These are phyloP conservation scores for Aspergillus bertholletiae DNA, from an alignment of 495 filamentous ascomycete species.

Conservation along the genomic window DNA sequence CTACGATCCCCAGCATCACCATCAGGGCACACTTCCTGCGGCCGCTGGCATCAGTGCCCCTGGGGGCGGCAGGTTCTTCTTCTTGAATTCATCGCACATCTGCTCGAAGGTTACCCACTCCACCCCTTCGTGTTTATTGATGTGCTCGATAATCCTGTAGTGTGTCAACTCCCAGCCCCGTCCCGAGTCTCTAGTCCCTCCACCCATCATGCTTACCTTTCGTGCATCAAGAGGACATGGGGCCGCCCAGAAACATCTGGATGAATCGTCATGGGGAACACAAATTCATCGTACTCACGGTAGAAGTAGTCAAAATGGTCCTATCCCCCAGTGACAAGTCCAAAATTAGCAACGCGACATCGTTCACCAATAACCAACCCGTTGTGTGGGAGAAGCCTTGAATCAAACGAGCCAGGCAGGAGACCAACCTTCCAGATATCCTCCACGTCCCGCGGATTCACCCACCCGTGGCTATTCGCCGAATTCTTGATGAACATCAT, in stretches of 20 bases:
- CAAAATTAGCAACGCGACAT: no score
- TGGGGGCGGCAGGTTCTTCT: constrained; percentile 59
- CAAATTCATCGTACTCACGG: constrained; percentile 64
- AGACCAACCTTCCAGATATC: constrained; percentile 56
- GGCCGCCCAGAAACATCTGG: constrained; percentile 65
- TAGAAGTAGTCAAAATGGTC: constrained; percentile 72
- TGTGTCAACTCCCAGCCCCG: no score
- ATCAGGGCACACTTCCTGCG: no score
- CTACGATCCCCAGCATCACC: no score
- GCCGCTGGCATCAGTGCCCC: constrained; percentile 66
- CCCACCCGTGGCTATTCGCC: constrained; percentile 58
- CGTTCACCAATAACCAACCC: no score
- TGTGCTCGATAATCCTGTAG: constrained; percentile 71
- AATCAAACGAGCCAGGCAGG: no score
- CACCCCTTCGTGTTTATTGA: constrained; percentile 69
- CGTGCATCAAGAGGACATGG: constrained; percentile 66
- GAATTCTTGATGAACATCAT: constrained; percentile 64
- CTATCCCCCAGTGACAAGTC: no score
- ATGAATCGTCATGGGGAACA: constrained; percentile 69
- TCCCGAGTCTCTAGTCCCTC: no score
- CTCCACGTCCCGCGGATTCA: constrained; percentile 56
- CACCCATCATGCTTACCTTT: no score
- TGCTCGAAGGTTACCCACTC: constrained; percentile 73
- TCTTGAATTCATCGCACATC: constrained; percentile 67
- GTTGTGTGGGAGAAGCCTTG: neutral